Percentiles rank a stretch among this genome's conserved stretches.
Evolutionary conservation across 2,329 filamentous ascomycete species (phyloP).

Genomic region (Stagonosporopsis rhizophila): DNA sequence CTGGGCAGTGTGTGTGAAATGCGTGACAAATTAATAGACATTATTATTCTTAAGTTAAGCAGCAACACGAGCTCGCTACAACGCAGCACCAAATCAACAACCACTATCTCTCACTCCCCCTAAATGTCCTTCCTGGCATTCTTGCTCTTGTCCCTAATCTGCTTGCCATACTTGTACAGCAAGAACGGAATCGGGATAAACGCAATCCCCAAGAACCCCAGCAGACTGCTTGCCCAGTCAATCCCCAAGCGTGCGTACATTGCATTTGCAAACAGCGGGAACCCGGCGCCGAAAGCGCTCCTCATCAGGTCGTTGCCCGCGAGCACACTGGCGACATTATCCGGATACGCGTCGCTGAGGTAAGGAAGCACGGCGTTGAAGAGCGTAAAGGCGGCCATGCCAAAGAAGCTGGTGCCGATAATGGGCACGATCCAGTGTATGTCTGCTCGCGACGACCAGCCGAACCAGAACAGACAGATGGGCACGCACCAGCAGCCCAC

Average conservation of each 20-base stretch:
- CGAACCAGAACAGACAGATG: conserved; percentile 55
- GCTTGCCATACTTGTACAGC: conserved; percentile 52
- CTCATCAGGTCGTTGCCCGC: conserved; percentile 56
- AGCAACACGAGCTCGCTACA: conserved; percentile 4
- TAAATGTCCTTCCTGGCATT: conserved; percentile 52
- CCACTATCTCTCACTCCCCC: neutral
- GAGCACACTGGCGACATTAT: conserved; percentile 53
- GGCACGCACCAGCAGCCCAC: conserved; percentile 47
- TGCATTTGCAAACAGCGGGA: conserved; percentile 48
- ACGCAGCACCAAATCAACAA: neutral
- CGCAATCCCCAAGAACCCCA: conserved; percentile 52
- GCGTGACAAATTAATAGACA: too few relatives aligned
- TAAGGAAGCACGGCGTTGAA: conserved; percentile 58
- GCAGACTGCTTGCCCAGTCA: conserved; percentile 51
- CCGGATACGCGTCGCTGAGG: conserved; percentile 52
- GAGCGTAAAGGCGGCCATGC: conserved; percentile 49
- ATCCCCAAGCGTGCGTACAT: conserved; percentile 47
- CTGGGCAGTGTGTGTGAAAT: too few relatives aligned
- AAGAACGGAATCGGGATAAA: conserved; percentile 58
- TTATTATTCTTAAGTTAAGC: too few relatives aligned
- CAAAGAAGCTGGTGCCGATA: conserved; percentile 50
- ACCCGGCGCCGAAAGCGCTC: conserved; percentile 51
- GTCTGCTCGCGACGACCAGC: conserved; percentile 42
- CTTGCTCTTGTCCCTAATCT: conserved; percentile 52
- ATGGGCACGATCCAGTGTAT: conserved; percentile 54